A percentile compares a stretch with the other conserved stretches of the same genome.
phyloP scores from a whole-genome alignment of 371 early-diverging fungal species.

The Rozella allomycis region DNA sequence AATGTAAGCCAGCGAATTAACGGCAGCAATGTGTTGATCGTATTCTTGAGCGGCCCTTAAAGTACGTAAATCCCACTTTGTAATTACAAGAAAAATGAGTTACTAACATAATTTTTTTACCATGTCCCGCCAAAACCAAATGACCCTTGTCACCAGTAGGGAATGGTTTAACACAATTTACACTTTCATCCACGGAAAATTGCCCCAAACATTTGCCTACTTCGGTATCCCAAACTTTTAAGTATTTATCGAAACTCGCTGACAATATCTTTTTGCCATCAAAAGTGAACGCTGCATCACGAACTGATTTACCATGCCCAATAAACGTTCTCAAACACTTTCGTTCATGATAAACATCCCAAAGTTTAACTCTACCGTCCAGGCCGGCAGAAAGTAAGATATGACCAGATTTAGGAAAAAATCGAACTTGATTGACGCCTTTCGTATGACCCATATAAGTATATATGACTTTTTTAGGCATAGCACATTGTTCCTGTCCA shows the following conservation, averaged over 20 bases:
- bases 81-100: no score
- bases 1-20: constrained; percentile 87
- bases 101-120: no score
- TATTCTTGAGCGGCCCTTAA: constrained; percentile 78
- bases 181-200: constrained; percentile 46
- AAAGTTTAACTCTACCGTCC: constrained; percentile 82
- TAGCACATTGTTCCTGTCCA: constrained; percentile 51
- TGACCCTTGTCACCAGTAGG: no score
- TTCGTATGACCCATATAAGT: constrained; percentile 79
- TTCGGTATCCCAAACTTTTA: constrained; percentile 93
- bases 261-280: constrained; percentile 64
- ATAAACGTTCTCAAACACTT: constrained; percentile 54
- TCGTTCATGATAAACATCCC: constrained; percentile 80
- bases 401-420: constrained; percentile 75
- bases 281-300: constrained; percentile 72
- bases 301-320: constrained; percentile 78
- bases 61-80: constrained; percentile 54
- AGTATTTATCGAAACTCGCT: constrained; percentile 67
- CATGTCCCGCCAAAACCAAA: no score
- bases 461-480: constrained; percentile 63
- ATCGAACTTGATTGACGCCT: constrained; percentile 69
- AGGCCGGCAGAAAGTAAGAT: constrained; percentile 68
- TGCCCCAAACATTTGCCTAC: constrained; percentile 55
- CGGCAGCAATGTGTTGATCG: constrained; percentile 83
- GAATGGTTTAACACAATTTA: no score